Evolutionary conservation across 139 green algal species (phyloP).

Genomic region (Micractinium conductrix): DNA sequence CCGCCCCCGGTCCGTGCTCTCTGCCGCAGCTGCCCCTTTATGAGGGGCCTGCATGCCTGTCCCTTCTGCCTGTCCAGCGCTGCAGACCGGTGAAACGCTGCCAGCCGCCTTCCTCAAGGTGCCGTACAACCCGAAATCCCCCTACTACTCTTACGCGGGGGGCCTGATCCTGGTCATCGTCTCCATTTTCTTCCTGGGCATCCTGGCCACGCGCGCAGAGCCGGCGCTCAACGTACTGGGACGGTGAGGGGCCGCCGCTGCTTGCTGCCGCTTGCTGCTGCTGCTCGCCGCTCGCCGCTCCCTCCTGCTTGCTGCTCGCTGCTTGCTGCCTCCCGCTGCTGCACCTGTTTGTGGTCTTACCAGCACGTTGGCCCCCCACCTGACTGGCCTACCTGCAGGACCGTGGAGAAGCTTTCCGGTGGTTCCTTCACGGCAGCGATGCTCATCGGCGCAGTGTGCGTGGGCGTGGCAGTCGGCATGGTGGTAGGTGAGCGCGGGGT

Average conservation of each 20-base stretch:
- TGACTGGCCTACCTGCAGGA: background rate
- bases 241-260: too few relatives aligned
- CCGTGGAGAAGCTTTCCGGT: conserved; percentile 51
- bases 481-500: conserved; percentile 29
- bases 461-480: conserved; percentile 28
- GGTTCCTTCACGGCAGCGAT: conserved; percentile 50
- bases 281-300: too few relatives aligned
- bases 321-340: too few relatives aligned
- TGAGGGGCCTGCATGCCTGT: too few relatives aligned
- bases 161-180: conserved; percentile 46
- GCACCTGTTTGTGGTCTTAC: background rate
- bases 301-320: too few relatives aligned
- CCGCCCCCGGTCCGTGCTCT: too few relatives aligned
- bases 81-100: conserved; percentile 47
- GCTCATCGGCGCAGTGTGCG: conserved; percentile 55
- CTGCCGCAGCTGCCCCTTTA: too few relatives aligned
- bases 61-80: too few relatives aligned
- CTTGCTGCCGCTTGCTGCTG: too few relatives aligned
- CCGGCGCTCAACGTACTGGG: conserved; percentile 62
- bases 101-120: conserved; percentile 44
- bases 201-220: conserved; percentile 56
- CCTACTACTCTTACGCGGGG: conserved; percentile 43
- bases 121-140: background rate
- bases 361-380: background rate
- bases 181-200: conserved; percentile 41